Conservation (phyloP, 768 basidiomycete species). For the Infundibulicybe gibba region DNA sequence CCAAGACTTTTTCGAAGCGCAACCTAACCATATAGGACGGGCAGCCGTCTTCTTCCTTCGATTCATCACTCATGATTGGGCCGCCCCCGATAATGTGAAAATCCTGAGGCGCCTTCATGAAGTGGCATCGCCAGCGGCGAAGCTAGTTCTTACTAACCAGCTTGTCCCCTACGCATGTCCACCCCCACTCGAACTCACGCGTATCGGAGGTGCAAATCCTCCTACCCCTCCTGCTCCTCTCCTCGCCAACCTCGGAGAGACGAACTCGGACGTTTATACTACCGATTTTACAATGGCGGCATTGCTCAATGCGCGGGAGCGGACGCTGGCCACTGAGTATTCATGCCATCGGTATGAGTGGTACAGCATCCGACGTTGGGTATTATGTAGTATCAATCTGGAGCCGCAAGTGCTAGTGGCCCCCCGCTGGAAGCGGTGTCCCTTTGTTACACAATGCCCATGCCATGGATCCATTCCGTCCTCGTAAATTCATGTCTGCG, state of each 20-base stretch:
- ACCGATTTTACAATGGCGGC: constrained; percentile 6
- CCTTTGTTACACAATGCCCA: too few species aligned
- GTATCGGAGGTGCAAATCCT: constrained; percentile 1
- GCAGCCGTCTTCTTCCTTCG: constrained; percentile 24
- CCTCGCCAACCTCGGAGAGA: too few species aligned
- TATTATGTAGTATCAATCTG: too few species aligned
- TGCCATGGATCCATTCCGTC: too few species aligned
- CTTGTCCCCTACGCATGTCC: constrained; percentile 7
- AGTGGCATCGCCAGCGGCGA: constrained; percentile 18
- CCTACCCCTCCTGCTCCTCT: constrained; percentile 9
- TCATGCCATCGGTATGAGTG: too few species aligned
- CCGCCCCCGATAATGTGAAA: constrained; percentile 10
- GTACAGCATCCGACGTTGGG: too few species aligned
- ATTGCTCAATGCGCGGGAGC: constrained; percentile 5
- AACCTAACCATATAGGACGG: constrained; percentile 10
- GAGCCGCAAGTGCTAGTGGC: too few species aligned
- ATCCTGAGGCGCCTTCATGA: constrained; percentile 22
- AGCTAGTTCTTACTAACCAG: constrained; percentile 20
- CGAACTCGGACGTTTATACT: constrained; percentile 3
- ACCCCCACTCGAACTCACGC: background rate
- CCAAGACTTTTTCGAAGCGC: constrained; percentile 5
- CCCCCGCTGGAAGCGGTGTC: too few species aligned
- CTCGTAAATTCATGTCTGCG: too few species aligned
- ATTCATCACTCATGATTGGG: too few species aligned
- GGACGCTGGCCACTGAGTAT: too few species aligned